Evolutionary conservation across 106 monocot genomes (phyloP).

Genomic region (Gastrodia elata): DNA sequence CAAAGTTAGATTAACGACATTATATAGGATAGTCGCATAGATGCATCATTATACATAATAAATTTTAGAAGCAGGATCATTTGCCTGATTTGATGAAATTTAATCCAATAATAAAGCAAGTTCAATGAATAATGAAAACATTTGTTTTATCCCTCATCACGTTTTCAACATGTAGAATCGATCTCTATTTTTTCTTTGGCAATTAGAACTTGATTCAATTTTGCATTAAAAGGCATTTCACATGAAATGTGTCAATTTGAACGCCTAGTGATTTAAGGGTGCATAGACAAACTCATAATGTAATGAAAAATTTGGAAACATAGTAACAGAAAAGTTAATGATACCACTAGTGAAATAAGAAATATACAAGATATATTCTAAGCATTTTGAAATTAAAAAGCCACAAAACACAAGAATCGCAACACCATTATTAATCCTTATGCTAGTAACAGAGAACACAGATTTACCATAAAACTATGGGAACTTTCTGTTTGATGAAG

Average conservation of each 20-base stretch:
- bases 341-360: not conserved
- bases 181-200: too few species aligned
- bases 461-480: not conserved
- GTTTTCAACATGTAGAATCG: too few species aligned
- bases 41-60: too few species aligned
- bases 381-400: not conserved
- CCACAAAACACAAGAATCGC: not conserved
- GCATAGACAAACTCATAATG: not conserved
- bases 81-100: too few species aligned
- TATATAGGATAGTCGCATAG: too few species aligned
- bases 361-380: not conserved
- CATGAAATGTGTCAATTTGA: not conserved
- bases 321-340: not conserved
- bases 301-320: not conserved
- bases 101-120: too few species aligned
- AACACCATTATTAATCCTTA: not conserved
- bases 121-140: too few species aligned
- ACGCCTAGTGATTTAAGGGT: not conserved
- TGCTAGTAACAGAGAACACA: not conserved
- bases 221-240: too few species aligned
- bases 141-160: too few species aligned
- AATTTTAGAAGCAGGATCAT: too few species aligned
- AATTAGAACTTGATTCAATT: too few species aligned
- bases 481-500: not conserved
- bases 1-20: too few species aligned